Base-by-base conservation (phyloP, 805 yeast genomes). In the Danielozyma ontarioensis region DNA sequence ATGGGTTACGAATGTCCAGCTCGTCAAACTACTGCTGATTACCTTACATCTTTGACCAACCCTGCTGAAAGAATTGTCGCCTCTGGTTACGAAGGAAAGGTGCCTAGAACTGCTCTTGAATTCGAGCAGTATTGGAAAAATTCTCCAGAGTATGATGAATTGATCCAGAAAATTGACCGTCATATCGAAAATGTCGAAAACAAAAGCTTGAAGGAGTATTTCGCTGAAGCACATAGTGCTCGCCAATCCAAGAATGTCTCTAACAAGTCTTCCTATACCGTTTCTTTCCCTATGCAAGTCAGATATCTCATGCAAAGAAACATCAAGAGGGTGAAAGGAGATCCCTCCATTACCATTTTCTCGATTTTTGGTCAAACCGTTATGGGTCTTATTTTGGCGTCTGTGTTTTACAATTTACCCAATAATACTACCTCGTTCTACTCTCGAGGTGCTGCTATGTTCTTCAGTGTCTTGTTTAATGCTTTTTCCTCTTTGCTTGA, bases 11-110 rank as follows among this genome's bases (percentile, higher is more conserved):
- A 67, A 17, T 77, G 80, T 49, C 76, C 78, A 31, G 62, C 65
- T 33, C 72, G 85, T 65, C 79, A 76, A 68, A 75, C 83, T 3
- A 77, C 84, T 31, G 76, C 83, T 6, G 86, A 80, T 51, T 80
- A 65, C 50, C 69, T 80, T 48, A 79, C 85, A 13, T 69, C 83
- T 4, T 71, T 79, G 32, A 80, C 86, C 13, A 81, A 78, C 53
- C 83, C 81, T 12, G 70, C 68, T 18, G 83, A 78, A 39, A 70
- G 84, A 61, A 59, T 70, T 12, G 51, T 51, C 16, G 57, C 52
- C 33, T 63, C 65, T 12, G 84, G 81, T 11, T 68, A 44, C 39
- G 78, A 74, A 46, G 54, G 56, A 27, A 64, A 55, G 36, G 74
- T 77, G 13, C 85, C 86, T 16, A 53, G 62, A 35, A 67, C 78